Base-by-base conservation (phyloP, 2,329 filamentous ascomycete species). In the Scleromitrula shiraiana region DNA sequence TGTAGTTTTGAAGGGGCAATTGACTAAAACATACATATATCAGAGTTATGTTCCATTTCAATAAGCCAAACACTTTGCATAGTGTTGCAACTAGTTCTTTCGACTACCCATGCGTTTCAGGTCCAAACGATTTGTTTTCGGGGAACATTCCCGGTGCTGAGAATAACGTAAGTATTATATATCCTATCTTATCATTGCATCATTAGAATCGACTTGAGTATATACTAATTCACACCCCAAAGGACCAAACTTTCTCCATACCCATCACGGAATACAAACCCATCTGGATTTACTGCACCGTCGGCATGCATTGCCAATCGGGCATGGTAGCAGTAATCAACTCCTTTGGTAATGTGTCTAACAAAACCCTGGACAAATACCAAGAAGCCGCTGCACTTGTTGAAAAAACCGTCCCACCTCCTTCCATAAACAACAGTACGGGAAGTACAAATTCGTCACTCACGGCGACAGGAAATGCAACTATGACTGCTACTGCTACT, bases 51-150 rank as follows among this genome's bases (percentile, higher is more conserved):
- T 48, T 48, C 5, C 9, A 29, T 7, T 48, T 48, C 30, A n/a
- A n/a, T 23, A 8, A 9, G 74, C 74, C 57, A 90, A 89, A 71
- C 86, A 91, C n/a, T n/a, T n/a, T n/a, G n/a, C n/a, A n/a, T 74
- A 89, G 85, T 45, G 79, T 89, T 50, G 85, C 82, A n/a, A 83
- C 89, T 70, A 87, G 85, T 40, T 79, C 74, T 59, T 91, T 89
- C 60, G 80, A 83, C 58, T 67, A 74, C 47, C 84, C 84, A 12
- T 89, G 85, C 69, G 64, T 74, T 29, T 83, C 84, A 60, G 26
- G 20, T 20, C 23, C 45, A 7, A 67, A 69, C 5, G 81, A 80
- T 53, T 74, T 90, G 68, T 83, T 75, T 70, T 82, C 78, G 2
- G 82, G 82, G 50, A 85, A 78, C 69, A 75, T 80, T 68, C 76